Percentiles rank a stretch among this genome's conserved stretches.
Evolutionary conservation across 2,329 filamentous ascomycete genomes (phyloP).

Genomic region (Clonostachys rosea): DNA sequence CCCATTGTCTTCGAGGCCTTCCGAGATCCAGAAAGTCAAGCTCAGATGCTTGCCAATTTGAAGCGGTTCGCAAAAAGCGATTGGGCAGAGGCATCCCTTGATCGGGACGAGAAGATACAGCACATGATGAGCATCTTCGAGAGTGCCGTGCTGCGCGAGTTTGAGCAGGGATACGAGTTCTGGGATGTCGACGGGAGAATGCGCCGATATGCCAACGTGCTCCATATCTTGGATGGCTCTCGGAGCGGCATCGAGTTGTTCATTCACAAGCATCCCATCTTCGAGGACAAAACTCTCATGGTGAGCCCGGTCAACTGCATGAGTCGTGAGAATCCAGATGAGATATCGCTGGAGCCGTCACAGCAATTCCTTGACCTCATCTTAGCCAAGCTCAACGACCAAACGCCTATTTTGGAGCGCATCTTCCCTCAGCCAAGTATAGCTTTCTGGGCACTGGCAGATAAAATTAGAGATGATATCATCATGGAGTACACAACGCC

Average conservation of each 20-base stretch:
- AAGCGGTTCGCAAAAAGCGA: slow-evolving; percentile 77
- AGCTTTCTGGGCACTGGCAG: slow-evolving; percentile 74
- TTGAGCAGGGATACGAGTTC: slow-evolving; percentile 85
- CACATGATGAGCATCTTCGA: slow-evolving; percentile 82
- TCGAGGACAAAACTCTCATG: slow-evolving; percentile 66
- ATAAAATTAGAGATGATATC: slow-evolving; percentile 79
- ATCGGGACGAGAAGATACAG: slow-evolving; percentile 67
- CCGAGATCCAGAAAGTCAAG: slow-evolving; percentile 83
- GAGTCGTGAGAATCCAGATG: slow-evolving; percentile 59
- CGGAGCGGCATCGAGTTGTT: slow-evolving; percentile 77
- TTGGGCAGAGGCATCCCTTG: slow-evolving; percentile 67
- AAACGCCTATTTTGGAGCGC: slow-evolving; percentile 71
- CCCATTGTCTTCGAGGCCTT: slow-evolving; percentile 84
- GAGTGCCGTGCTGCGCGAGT: slow-evolving; percentile 83
- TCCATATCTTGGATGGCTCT: slow-evolving; percentile 78
- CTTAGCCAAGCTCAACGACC: slow-evolving; percentile 73
- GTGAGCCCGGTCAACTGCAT: slow-evolving; percentile 75
- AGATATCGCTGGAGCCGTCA: slow-evolving; percentile 74
- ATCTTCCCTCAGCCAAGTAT: slow-evolving; percentile 71
- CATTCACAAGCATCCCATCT: slow-evolving; percentile 81
- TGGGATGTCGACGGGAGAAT: slow-evolving; percentile 87
- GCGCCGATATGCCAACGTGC: slow-evolving; percentile 82
- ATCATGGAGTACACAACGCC: slow-evolving; percentile 82
- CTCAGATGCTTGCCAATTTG: slow-evolving; percentile 81
- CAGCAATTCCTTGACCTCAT: slow-evolving; percentile 75